A percentile compares a stretch with the other conserved stretches of the same genome.
Evolutionary conservation across 164 flowering plant species (phyloP).

Genomic region (Magnolia officinalis): DNA sequence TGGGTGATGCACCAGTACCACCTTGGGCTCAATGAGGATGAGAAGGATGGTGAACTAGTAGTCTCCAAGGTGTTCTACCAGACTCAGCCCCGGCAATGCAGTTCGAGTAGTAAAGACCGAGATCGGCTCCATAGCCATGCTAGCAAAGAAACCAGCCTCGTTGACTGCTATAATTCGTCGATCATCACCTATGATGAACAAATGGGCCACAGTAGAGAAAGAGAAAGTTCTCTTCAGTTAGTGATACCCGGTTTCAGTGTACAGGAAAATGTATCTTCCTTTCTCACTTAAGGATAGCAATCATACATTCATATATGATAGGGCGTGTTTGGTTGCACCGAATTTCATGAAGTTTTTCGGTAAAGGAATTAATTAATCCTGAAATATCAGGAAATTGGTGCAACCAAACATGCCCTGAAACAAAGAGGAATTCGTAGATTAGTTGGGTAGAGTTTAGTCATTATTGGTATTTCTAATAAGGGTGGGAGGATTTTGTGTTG

Average conservation of each 20-base stretch:
- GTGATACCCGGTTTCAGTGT: slow-evolving; percentile 43
- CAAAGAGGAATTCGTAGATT: too few relatives aligned
- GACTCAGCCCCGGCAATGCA: slow-evolving; percentile 89
- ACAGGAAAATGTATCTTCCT: slow-evolving; percentile 55
- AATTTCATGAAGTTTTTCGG: too few relatives aligned
- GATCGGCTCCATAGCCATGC: not conserved
- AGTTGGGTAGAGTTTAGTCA: too few relatives aligned
- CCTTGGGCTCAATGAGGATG: slow-evolving; percentile 76
- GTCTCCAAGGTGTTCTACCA: slow-evolving; percentile 92
- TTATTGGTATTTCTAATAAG: too few relatives aligned
- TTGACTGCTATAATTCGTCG: slow-evolving; percentile 36
- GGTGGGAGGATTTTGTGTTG: too few relatives aligned
- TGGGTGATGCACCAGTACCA: slow-evolving; percentile 99
- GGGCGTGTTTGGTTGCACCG: too few relatives aligned
- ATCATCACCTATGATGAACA: slow-evolving; percentile 22
- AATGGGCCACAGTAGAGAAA: slow-evolving; percentile 34
- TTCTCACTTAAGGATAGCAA: slow-evolving; percentile 19
- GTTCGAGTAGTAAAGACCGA: slow-evolving; percentile 24
- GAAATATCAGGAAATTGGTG: too few relatives aligned
- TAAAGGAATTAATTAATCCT: too few relatives aligned
- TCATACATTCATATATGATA: too few relatives aligned
- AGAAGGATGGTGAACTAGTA: slow-evolving; percentile 89
- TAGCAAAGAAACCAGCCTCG: slow-evolving; percentile 15
- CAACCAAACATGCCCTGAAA: too few relatives aligned
- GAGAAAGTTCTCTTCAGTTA: slow-evolving; percentile 41